Conservation (phyloP, 805 yeast genomes). For the Isabelozyma gotoi region DNA sequence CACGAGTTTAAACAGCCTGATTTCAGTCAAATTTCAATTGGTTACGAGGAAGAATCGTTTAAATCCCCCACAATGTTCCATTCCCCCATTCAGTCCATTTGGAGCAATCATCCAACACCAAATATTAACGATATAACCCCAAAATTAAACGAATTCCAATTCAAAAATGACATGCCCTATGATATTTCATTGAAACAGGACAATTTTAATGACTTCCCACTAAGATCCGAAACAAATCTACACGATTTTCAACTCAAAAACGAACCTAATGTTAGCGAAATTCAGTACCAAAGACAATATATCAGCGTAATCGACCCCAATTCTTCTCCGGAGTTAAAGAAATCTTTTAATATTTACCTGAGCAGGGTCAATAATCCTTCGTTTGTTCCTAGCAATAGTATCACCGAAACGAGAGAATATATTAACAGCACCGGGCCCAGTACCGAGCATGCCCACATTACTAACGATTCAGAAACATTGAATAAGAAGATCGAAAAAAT, state of each 20-base stretch:
- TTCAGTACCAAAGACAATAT: no score
- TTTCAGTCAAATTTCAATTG: background rate
- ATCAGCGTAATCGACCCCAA: no score
- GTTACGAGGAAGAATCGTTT: background rate
- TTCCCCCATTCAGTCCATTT: background rate
- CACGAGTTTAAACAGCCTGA: background rate
- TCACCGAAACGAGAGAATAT: background rate
- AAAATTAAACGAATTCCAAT: background rate
- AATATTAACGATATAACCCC: background rate
- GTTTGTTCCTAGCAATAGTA: conserved; percentile 11
- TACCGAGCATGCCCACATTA: background rate
- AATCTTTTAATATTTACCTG: conserved; percentile 10
- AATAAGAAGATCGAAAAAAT: conserved; percentile 1
- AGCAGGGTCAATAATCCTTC: conserved; percentile 14
- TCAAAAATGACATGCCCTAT: background rate
- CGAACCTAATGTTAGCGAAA: no score
- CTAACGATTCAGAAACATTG: background rate
- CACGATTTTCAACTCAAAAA: no score
- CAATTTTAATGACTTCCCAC: background rate
- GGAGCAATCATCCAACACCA: conserved; percentile 1
- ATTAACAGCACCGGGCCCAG: background rate
- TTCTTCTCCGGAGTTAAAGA: background rate
- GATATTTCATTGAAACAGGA: background rate
- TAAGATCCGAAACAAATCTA: no score
- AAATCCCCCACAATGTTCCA: background rate